Conservation (phyloP, 805 yeast species). For the Metahyphopichia silvanorum region DNA sequence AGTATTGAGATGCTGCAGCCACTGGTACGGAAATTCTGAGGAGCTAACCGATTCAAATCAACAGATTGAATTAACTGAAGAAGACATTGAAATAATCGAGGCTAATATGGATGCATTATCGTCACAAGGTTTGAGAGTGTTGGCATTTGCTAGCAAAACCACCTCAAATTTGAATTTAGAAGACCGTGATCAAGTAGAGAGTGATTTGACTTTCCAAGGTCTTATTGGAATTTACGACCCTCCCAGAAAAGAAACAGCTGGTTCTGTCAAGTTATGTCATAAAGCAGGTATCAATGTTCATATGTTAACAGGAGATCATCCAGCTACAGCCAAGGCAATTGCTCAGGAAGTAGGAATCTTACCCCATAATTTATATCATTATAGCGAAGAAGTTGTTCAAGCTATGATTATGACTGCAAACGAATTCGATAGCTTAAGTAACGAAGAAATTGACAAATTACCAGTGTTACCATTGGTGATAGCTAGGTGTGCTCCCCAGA, state of each 20-base stretch:
- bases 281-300: constrained; percentile 75
- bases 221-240: constrained; percentile 80
- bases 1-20: constrained; percentile 51
- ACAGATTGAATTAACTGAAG: constrained; percentile 32
- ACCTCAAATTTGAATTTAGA: constrained; percentile 8
- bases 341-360: constrained; percentile 79
- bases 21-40: constrained; percentile 43
- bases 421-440: constrained; percentile 30
- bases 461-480: constrained; percentile 39
- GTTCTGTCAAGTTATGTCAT: constrained; percentile 64
- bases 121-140: constrained; percentile 64
- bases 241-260: constrained; percentile 67
- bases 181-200: constrained; percentile 45
- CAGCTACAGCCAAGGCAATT: constrained; percentile 74
- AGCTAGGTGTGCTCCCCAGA: constrained; percentile 41
- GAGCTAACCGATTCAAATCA: constrained; percentile 16
- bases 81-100: constrained; percentile 42
- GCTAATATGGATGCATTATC: constrained; percentile 58
- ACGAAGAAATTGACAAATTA: constrained; percentile 29
- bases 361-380: constrained; percentile 44
- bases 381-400: constrained; percentile 29
- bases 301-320: constrained; percentile 82
- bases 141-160: constrained; percentile 59
- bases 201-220: constrained; percentile 56
- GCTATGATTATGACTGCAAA: constrained; percentile 37